A percentile compares a stretch with the other conserved stretches of the same genome.
phyloP scores from a whole-genome alignment of 1,139 yeast species.

The Yamadazyma atmosphaerica region DNA sequence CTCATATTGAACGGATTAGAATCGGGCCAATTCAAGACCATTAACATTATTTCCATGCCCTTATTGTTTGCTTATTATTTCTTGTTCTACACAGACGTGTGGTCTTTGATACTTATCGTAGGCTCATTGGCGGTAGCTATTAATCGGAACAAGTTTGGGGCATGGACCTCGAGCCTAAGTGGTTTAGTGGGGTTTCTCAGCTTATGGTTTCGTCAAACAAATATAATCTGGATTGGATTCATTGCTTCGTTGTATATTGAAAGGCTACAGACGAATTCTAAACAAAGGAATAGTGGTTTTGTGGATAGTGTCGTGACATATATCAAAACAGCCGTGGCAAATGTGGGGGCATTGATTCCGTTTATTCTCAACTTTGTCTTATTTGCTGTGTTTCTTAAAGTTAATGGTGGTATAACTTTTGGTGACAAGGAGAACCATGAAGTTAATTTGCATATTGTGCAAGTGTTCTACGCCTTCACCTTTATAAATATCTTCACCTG shows the following conservation, averaged over 20 bases:
- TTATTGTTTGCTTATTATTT: slow-evolving; percentile 70
- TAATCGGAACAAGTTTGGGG: slow-evolving; percentile 17
- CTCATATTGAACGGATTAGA: slow-evolving; percentile 22
- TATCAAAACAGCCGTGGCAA: slow-evolving; percentile 20
- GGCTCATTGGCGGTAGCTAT: slow-evolving; percentile 40
- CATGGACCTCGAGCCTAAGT: slow-evolving; percentile 21
- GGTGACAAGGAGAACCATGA: slow-evolving; percentile 88
- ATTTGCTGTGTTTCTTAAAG: slow-evolving; percentile 56
- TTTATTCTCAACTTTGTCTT: slow-evolving; percentile 49
- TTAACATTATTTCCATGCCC: slow-evolving; percentile 62
- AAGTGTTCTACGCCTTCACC: slow-evolving; percentile 71
- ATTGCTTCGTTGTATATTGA: slow-evolving; percentile 60
- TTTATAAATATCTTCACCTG: slow-evolving; percentile 64
- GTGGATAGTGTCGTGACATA: slow-evolving; percentile 6
- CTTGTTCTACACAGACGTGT: slow-evolving; percentile 87
- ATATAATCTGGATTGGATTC: slow-evolving; percentile 80
- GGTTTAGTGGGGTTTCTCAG: slow-evolving; percentile 56
- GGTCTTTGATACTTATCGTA: slow-evolving; percentile 77
- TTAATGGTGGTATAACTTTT: slow-evolving; percentile 79
- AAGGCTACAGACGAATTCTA: slow-evolving; percentile 15
- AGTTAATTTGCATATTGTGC: slow-evolving; percentile 72
- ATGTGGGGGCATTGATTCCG: slow-evolving; percentile 44
- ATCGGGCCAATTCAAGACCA: slow-evolving; percentile 43
- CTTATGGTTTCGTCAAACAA: slow-evolving; percentile 84
- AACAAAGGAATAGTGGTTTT: slow-evolving; percentile 23